These are phyloP conservation scores for Ophioceras dolichostomum DNA, from an alignment of 2,329 filamentous ascomycete genomes.

Conservation along the genomic window DNA sequence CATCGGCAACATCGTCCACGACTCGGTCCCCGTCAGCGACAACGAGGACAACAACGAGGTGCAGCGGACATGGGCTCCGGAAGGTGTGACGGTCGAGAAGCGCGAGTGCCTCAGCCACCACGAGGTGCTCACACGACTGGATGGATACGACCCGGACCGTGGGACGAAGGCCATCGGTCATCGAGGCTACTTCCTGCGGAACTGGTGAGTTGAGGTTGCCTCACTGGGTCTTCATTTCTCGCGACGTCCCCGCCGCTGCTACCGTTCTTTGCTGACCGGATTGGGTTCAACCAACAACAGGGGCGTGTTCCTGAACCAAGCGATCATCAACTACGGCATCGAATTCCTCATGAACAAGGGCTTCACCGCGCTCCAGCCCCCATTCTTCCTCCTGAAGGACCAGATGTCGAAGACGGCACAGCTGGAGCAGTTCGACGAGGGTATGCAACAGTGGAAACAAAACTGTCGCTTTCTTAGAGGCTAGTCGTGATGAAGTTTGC, in stretches of 20 bases:
- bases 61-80: conserved; percentile 68
- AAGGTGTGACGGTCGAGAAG: conserved; percentile 62
- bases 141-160: conserved; percentile 86
- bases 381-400: conserved; percentile 89
- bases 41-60: conserved; percentile 82
- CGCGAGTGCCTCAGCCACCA: conserved; percentile 74
- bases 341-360: conserved; percentile 75
- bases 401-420: conserved; percentile 98
- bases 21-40: conserved; percentile 70
- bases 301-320: conserved; percentile 48
- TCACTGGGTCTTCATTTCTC: not conserved
- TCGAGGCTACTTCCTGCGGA: conserved; percentile 82
- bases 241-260: no score
- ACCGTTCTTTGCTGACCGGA: not conserved
- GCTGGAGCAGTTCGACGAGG: conserved; percentile 89
- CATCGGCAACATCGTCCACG: conserved; percentile 87
- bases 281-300: conserved; percentile 1
- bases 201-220: conserved; percentile 56
- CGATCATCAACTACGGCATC: conserved; percentile 87
- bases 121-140: conserved; percentile 77
- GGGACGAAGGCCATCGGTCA: conserved; percentile 92
- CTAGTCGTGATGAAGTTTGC: no score
- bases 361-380: conserved; percentile 74
- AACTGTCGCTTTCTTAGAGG: no score
- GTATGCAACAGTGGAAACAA: no score